Conservation (phyloP, 1,284 basidiomycete species). For the Ganoderma sinense region DNA sequence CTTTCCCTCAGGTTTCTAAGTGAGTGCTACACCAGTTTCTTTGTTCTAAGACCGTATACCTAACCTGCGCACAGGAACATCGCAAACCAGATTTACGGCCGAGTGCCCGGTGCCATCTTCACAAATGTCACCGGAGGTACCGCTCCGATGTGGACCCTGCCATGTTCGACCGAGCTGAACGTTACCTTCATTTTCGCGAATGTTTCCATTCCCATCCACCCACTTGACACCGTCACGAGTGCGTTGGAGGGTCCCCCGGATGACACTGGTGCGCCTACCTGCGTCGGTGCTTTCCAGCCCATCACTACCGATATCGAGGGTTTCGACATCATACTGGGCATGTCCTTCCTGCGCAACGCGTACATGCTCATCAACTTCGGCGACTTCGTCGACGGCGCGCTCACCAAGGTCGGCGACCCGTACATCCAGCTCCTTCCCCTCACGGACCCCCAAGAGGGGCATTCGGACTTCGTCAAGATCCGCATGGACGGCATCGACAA, state of each 20-base stretch:
- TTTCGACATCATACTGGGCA: conserved; percentile 83
- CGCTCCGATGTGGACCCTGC: conserved; percentile 62
- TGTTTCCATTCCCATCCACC: conserved; percentile 62
- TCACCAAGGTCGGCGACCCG: conserved; percentile 47
- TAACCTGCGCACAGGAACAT: conserved; percentile 46
- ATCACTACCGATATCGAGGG: conserved; percentile 54
- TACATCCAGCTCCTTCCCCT: conserved; percentile 69
- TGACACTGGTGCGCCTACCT: conserved; percentile 33
- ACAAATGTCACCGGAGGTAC: conserved; percentile 47
- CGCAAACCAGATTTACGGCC: conserved; percentile 63
- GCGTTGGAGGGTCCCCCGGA: conserved; percentile 31
- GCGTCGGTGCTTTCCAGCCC: conserved; percentile 66
- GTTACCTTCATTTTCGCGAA: conserved; percentile 66
- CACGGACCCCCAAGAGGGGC: conserved; percentile 49
- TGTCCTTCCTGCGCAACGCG: conserved; percentile 78
- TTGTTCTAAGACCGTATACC: not conserved
- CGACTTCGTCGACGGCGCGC: conserved; percentile 54
- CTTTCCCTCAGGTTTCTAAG: conserved; percentile 69
- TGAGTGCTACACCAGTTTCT: conserved; percentile 37
- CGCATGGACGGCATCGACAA: conserved; percentile 59
- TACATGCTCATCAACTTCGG: conserved; percentile 70
- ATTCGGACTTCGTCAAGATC: conserved; percentile 59
- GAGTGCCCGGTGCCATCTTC: conserved; percentile 57
- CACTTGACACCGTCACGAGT: conserved; percentile 60
- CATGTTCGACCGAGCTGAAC: conserved; percentile 67